Evolutionary conservation across 495 filamentous ascomycete species (phyloP).

Genomic region (Penicillium paxilli): DNA sequence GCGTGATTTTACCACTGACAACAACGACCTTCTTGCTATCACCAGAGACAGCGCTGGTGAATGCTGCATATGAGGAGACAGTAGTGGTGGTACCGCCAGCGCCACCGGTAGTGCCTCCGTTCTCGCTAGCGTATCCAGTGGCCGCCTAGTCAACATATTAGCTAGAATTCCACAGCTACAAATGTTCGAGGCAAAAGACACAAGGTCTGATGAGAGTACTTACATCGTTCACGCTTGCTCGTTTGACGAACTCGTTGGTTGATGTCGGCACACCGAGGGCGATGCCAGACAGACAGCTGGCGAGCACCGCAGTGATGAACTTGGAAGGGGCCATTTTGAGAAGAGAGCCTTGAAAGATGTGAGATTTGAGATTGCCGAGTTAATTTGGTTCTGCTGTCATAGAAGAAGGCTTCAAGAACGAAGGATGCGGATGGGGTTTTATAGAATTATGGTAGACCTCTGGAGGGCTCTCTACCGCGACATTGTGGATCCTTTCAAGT

Average conservation of each 20-base stretch:
- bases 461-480: not conserved
- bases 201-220: not conserved
- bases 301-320: constrained; percentile 23
- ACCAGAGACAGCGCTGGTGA: constrained; percentile 48
- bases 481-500: too few relatives aligned
- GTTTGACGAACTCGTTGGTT: constrained; percentile 21
- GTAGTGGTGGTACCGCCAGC: constrained; percentile 58
- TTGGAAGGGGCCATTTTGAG: constrained; percentile 30
- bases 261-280: constrained; percentile 31
- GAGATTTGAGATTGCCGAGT: too few relatives aligned
- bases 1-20: constrained; percentile 46
- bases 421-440: not conserved
- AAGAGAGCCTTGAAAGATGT: not conserved
- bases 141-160: constrained; percentile 14
- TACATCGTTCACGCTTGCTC: constrained; percentile 30
- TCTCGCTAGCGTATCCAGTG: constrained; percentile 43
- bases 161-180: too few relatives aligned
- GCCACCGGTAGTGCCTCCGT: constrained; percentile 60
- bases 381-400: not conserved
- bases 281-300: constrained; percentile 27
- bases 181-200: too few relatives aligned
- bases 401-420: too few relatives aligned
- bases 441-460: not conserved
- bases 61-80: constrained; percentile 55
- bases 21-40: constrained; percentile 48